Percentiles rank a stretch among this genome's conserved stretches.
Conservation (phyloP, 169 alveolate species). For the Perkinsus marinus region DNA sequence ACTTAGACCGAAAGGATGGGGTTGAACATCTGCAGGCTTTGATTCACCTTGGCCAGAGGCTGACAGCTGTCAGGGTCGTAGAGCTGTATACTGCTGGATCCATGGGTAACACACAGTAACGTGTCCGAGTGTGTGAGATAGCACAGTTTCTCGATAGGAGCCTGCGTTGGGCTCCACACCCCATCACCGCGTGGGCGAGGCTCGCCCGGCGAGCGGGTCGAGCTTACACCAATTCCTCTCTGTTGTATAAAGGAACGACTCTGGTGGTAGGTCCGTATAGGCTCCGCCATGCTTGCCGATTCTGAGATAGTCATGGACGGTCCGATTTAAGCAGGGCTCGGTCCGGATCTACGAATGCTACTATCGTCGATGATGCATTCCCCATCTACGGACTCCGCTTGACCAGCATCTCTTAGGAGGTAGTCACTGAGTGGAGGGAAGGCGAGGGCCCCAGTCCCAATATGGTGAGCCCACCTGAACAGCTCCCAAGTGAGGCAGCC, state of each 20-base stretch:
- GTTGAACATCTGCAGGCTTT: background rate
- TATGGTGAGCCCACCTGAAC: background rate
- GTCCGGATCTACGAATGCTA: background rate
- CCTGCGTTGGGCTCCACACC: background rate
- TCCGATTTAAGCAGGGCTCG: too few species aligned
- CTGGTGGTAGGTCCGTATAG: background rate
- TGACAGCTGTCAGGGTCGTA: background rate
- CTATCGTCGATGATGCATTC: background rate
- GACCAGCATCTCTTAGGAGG: background rate
- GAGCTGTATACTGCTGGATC: background rate
- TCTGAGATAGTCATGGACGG: background rate
- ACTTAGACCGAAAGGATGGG: background rate
- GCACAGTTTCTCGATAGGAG: background rate
- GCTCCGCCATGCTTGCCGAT: background rate
- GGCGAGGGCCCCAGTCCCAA: too few species aligned
- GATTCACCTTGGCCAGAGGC: background rate
- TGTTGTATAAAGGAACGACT: background rate
- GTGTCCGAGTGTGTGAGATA: background rate
- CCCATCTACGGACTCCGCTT: background rate
- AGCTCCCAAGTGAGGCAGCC: background rate
- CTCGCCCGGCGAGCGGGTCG: too few species aligned
- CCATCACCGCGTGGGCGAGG: too few species aligned
- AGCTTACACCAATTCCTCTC: background rate
- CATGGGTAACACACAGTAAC: background rate
- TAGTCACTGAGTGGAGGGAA: background rate